Conservation (phyloP, 148 eudicot genomes). For the Drosera capensis region DNA sequence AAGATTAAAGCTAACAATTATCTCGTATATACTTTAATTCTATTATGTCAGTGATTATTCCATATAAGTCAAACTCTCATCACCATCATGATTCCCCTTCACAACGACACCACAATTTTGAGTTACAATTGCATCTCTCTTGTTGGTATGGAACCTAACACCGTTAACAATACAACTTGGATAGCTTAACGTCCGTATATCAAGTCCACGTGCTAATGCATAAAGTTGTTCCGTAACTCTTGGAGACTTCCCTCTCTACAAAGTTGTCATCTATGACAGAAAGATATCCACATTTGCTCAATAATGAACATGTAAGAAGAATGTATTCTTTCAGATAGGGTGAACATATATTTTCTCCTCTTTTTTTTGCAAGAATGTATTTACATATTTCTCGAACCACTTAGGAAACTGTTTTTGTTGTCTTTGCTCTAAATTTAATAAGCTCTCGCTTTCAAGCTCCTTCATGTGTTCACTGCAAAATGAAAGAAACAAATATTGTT, state of each 20-base stretch:
- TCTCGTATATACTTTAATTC: background rate
- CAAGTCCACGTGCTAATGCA: background rate
- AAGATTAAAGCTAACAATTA: too few relatives aligned
- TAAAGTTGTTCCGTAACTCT: background rate
- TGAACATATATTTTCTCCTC: too few relatives aligned
- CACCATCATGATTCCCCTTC: background rate
- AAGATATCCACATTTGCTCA: too few relatives aligned
- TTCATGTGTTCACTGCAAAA: background rate
- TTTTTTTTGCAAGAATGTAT: too few relatives aligned
- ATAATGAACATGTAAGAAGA: too few relatives aligned
- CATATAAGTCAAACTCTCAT: background rate
- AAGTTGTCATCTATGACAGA: too few relatives aligned
- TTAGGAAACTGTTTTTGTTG: background rate
- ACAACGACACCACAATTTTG: background rate
- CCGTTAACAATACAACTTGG: background rate
- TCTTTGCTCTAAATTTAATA: background rate
- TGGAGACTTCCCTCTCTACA: too few relatives aligned
- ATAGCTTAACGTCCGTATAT: background rate
- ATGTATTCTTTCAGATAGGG: too few relatives aligned
- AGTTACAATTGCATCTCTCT: background rate
- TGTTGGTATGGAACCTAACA: background rate
- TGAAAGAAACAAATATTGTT: too few relatives aligned
- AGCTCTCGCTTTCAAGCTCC: background rate
- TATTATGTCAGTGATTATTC: background rate
- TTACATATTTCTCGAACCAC: background rate